Percentiles rank a stretch among this genome's conserved stretches.
Conservation (phyloP, 805 yeast species). For the Wickerhamiella siamensis region DNA sequence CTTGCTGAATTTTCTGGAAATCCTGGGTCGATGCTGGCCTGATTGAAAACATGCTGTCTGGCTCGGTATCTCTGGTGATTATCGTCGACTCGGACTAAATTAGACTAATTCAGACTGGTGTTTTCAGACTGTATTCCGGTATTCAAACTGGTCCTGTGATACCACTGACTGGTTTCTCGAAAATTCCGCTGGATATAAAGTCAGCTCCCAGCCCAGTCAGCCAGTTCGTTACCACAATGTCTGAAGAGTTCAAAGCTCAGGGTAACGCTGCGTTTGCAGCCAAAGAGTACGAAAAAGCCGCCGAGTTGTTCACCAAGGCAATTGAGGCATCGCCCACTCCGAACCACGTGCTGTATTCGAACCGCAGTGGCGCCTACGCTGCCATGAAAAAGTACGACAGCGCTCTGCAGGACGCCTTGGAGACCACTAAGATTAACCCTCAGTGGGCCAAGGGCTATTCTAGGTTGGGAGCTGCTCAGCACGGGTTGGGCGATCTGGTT, state of each 20-base stretch:
- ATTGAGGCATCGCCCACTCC: slow-evolving; percentile 70
- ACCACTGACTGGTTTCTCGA: slow-evolving; percentile 1
- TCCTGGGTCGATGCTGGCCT: slow-evolving; percentile 79
- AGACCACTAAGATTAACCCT: slow-evolving; percentile 67
- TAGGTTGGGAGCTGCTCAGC: slow-evolving; percentile 85
- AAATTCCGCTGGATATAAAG: neutral
- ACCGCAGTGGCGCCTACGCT: slow-evolving; percentile 85
- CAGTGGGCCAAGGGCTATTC: slow-evolving; percentile 93
- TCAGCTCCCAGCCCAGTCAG: neutral
- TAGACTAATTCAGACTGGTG: too few relatives aligned
- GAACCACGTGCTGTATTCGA: slow-evolving; percentile 84
- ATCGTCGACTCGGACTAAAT: too few relatives aligned
- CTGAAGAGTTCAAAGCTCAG: slow-evolving; percentile 45
- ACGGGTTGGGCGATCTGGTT: slow-evolving; percentile 69
- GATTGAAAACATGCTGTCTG: slow-evolving; percentile 40
- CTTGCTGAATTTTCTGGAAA: slow-evolving; percentile 90
- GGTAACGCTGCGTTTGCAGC: slow-evolving; percentile 89
- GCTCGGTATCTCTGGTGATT: neutral
- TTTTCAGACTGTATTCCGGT: too few relatives aligned
- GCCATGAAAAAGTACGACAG: slow-evolving; percentile 56
- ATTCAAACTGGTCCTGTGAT: too few relatives aligned
- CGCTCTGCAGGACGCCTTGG: slow-evolving; percentile 75
- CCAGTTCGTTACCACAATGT: slow-evolving; percentile 6
- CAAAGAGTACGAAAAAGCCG: slow-evolving; percentile 69
- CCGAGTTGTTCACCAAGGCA: slow-evolving; percentile 70